phyloP scores from a whole-genome alignment of 2,329 filamentous ascomycete genomes.

The Macroventuria anomochaeta region DNA sequence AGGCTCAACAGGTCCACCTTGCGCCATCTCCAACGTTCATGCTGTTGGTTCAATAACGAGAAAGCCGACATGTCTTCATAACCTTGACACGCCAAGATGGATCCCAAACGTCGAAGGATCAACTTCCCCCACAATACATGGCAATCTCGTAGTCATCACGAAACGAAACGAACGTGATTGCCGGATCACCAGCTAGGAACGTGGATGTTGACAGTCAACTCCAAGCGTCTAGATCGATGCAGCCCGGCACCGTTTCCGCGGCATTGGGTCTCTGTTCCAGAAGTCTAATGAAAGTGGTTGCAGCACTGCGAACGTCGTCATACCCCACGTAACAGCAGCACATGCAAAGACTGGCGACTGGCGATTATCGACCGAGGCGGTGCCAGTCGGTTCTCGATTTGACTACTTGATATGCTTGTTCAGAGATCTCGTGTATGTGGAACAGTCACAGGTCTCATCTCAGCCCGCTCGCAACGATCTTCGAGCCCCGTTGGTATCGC shows the following conservation, averaged over 20 bases:
- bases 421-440: neutral
- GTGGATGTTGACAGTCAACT: neutral
- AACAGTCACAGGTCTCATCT: neutral
- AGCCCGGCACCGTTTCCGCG: neutral
- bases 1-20: conserved; percentile 8
- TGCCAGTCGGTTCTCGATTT: neutral
- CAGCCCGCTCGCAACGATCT: neutral
- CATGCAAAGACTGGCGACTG: neutral
- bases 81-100: conserved; percentile 11
- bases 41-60: neutral
- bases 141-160: neutral
- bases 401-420: too few species aligned
- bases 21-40: conserved; percentile 7
- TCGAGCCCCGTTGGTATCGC: neutral
- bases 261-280: neutral
- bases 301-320: neutral
- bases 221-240: conserved; percentile 3
- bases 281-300: neutral
- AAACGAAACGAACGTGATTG: conserved; percentile 12
- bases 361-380: neutral
- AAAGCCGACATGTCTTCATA: neutral
- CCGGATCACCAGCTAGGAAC: conserved; percentile 5
- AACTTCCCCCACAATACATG: conserved; percentile 2
- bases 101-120: conserved; percentile 1
- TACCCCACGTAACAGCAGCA: neutral